Conservation (phyloP, 2,329 filamentous ascomycete genomes). For the Beauveria brongniartii region DNA sequence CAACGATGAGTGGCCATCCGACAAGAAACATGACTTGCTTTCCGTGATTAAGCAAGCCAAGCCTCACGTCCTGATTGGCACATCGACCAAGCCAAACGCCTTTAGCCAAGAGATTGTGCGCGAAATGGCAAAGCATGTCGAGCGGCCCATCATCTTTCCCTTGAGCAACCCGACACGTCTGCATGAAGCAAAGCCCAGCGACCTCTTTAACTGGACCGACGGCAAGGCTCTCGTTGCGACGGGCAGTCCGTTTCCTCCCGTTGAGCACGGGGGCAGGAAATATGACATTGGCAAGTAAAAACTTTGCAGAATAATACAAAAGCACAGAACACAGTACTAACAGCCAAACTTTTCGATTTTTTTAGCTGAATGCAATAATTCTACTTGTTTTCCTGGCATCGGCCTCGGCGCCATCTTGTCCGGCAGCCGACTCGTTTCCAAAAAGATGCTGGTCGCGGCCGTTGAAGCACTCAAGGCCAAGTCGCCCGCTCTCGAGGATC, state of each 20-base stretch:
- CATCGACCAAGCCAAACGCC: slow-evolving; percentile 61
- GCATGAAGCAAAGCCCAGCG: slow-evolving; percentile 71
- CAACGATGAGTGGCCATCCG: slow-evolving; percentile 51
- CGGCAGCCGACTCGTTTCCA: slow-evolving; percentile 57
- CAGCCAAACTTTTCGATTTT: no score
- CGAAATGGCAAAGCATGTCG: slow-evolving; percentile 56
- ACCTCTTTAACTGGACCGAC: slow-evolving; percentile 70
- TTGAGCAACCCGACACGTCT: slow-evolving; percentile 79
- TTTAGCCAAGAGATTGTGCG: neutral
- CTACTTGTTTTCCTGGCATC: slow-evolving; percentile 77
- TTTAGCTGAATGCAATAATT: slow-evolving; percentile 75
- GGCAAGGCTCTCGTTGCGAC: slow-evolving; percentile 75
- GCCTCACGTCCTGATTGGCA: slow-evolving; percentile 77
- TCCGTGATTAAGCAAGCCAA: slow-evolving; percentile 62
- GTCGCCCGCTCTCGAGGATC: slow-evolving; percentile 59
- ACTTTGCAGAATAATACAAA: no score
- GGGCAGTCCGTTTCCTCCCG: slow-evolving; percentile 72
- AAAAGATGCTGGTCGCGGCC: slow-evolving; percentile 76
- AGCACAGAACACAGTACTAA: neutral
- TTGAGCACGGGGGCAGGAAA: slow-evolving; percentile 39
- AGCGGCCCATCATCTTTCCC: slow-evolving; percentile 70
- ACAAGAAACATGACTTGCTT: slow-evolving; percentile 49
- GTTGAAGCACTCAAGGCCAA: slow-evolving; percentile 63
- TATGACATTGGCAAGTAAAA: slow-evolving; percentile 35
- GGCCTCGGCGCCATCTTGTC: slow-evolving; percentile 71